Base-by-base conservation (phyloP, 2,329 filamentous ascomycete genomes). In the Botrytis porri region DNA sequence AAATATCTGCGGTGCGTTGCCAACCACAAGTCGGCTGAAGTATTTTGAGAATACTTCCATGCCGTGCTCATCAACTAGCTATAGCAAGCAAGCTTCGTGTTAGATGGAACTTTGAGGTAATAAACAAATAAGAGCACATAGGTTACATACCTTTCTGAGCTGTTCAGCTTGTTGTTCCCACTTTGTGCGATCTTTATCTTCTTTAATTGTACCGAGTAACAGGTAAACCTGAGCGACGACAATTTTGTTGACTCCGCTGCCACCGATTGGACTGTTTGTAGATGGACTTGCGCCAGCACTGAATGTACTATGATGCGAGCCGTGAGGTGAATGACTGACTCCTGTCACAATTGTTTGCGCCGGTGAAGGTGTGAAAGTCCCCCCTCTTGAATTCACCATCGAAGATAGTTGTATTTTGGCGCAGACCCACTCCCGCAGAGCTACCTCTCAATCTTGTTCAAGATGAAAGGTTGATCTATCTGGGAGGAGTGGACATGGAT, bases 11-110 rank as follows among this genome's bases (percentile, higher is more conserved):
- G 91, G 86, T 79, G 95, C 94, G 89, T 98, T 98, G 84, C 92
- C 91, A 83, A 92, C 92, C 81, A 99, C 89, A 82, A 98, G 87
- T 83, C 95, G 93, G 83, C 94, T 91, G 84, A 99, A 97, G 83
- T 96, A 98, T 86, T 95, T 97, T 75, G 93, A 91, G 83, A 95
- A 98, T 81, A 98, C 94, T 87, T 99, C 97, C 95, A 99, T 99
- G 81, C 95, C 95, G 94, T 97, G 92, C 80, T 95, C 95, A 89
- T 97, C 92, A 85, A 98, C 92, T 82, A 98, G 90, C 93, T 97
- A 72, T 29, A 57, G 51, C 39, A 32, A 32, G 32, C 59, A 69
- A 29, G 48, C 70, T 29, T 57, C 25, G 29, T 63, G 43, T 69
- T 65, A 72, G 54, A 54, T 73, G 22, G 14, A 32, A 45, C 32